These are phyloP conservation scores for Xylariaceae sp. DNA, from an alignment of 2,329 filamentous ascomycete genomes.

Conservation along the genomic window DNA sequence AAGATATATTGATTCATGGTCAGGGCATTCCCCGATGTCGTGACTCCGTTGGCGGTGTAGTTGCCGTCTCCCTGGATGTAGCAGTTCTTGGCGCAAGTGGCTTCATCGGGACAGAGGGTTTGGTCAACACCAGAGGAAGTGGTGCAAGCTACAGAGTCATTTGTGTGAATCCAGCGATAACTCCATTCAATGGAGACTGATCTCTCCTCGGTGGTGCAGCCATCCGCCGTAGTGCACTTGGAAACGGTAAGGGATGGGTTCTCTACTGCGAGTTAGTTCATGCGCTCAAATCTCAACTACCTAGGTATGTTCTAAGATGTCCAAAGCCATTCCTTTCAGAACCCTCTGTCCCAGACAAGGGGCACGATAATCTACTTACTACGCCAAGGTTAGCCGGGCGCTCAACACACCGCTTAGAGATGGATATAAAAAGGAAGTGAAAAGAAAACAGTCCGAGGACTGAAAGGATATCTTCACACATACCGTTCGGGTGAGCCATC, in stretches of 20 bases:
- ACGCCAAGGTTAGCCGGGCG: conserved; percentile 4
- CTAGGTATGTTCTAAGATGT: not conserved
- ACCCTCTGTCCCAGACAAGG: not conserved
- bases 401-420: not conserved
- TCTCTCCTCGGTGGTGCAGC: conserved; percentile 43
- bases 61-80: conserved; percentile 43
- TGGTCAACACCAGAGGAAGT: conserved; percentile 32
- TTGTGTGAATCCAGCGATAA: conserved; percentile 32
- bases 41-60: conserved; percentile 35
- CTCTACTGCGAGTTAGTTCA: conserved; percentile 7
- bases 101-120: conserved; percentile 40
- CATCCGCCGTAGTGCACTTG: conserved; percentile 43
- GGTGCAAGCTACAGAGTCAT: conserved; percentile 17
- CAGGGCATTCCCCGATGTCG: conserved; percentile 19
- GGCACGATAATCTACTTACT: conserved; percentile 9
- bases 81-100: conserved; percentile 45
- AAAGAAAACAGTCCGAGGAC: not conserved
- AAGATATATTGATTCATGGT: conserved; percentile 29
- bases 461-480: not conserved
- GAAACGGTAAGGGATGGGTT: conserved; percentile 47
- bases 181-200: conserved; percentile 47
- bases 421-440: too few relatives aligned
- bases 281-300: not conserved
- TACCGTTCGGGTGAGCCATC: conserved; percentile 19
- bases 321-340: not conserved